Percentiles rank a stretch among this genome's conserved stretches.
phyloP scores from a whole-genome alignment of 2,329 filamentous ascomycete species.

The Cladosporium sp. region DNA sequence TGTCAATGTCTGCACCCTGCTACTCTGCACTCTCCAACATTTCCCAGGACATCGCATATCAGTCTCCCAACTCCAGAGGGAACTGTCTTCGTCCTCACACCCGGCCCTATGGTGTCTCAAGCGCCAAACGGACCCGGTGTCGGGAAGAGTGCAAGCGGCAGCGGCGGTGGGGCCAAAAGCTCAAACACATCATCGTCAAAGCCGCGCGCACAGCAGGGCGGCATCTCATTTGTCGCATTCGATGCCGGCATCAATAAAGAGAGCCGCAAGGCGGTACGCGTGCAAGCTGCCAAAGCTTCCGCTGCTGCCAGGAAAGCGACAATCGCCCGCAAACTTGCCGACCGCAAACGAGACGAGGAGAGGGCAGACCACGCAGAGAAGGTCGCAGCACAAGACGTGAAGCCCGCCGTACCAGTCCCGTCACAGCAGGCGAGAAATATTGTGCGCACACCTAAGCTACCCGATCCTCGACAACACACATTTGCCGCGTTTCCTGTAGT shows the following conservation, averaged over 20 bases:
- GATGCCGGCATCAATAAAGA: constrained; percentile 26
- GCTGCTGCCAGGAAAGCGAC: constrained; percentile 25
- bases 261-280: constrained; percentile 25
- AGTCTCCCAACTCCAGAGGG: neutral
- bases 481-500: neutral
- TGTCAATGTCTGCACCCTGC: constrained; percentile 1
- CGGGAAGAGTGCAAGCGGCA: neutral
- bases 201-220: constrained; percentile 6
- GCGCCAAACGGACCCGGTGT: neutral
- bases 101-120: neutral
- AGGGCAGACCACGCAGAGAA: neutral
- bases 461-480: neutral
- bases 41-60: neutral
- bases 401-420: neutral
- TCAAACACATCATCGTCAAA: neutral
- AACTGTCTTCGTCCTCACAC: neutral
- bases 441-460: too few species aligned
- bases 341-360: constrained; percentile 2
- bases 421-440: neutral
- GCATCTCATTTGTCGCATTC: constrained; percentile 27
- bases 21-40: neutral
- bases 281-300: constrained; percentile 24
- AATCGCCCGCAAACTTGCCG: constrained; percentile 23
- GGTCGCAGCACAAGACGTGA: neutral
- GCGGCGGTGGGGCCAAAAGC: neutral